Percentiles rank a stretch among this genome's conserved stretches.
Evolutionary conservation across 345 rosid species (phyloP).

Genomic region (Atalantia buxifolia): DNA sequence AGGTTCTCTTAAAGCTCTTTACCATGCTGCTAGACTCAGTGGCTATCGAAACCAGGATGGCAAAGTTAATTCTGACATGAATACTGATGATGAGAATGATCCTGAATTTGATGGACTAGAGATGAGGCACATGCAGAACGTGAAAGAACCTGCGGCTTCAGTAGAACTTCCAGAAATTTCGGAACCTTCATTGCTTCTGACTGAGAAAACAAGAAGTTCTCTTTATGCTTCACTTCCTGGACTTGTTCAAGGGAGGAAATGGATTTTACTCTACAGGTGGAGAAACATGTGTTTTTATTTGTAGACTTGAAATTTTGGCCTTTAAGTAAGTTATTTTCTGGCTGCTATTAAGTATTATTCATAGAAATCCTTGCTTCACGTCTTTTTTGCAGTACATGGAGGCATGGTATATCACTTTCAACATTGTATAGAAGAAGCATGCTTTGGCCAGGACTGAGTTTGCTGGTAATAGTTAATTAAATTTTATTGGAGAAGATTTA

Average conservation of each 20-base stretch:
- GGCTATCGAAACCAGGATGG: conserved; percentile 47
- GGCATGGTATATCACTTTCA: conserved; percentile 91
- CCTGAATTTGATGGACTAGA: conserved; percentile 49
- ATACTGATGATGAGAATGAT: conserved; percentile 34
- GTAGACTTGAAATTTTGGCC: neutral
- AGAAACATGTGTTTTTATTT: neutral
- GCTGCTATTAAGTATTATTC: neutral
- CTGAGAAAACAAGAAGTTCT: conserved; percentile 50
- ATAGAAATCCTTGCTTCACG: neutral
- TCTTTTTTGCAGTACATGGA: conserved; percentile 72
- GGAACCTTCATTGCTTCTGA: conserved; percentile 84
- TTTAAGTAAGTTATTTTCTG: neutral
- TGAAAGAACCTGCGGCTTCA: conserved; percentile 34
- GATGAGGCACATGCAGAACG: conserved; percentile 43
- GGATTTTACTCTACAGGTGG: conserved; percentile 93
- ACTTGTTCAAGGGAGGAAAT: conserved; percentile 85
- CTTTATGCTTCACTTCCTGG: conserved; percentile 84
- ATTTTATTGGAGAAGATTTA: neutral
- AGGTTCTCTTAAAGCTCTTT: conserved; percentile 59
- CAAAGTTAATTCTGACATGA: conserved; percentile 39
- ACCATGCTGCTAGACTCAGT: conserved; percentile 48
- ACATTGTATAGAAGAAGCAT: conserved; percentile 89
- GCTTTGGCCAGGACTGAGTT: conserved; percentile 93
- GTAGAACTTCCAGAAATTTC: conserved; percentile 49
- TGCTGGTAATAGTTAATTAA: conserved; percentile 59